Conservation (phyloP, 352 stramenopile genomes). For the Pythium guiyangense region DNA sequence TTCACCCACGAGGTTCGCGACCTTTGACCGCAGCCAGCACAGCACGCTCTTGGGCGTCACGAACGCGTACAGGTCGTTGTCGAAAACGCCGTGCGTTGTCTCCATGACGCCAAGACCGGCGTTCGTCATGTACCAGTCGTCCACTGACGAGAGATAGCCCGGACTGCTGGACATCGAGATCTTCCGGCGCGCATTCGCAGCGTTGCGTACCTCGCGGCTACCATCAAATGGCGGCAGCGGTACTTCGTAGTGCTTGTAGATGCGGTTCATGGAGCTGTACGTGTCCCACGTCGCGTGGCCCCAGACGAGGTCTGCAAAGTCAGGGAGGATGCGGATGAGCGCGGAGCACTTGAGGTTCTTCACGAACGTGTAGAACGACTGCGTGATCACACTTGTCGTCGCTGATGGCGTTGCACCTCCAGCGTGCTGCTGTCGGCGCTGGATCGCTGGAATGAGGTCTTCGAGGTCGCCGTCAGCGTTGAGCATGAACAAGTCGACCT, state of each 20-base stretch:
- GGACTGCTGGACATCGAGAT: slow-evolving; percentile 78
- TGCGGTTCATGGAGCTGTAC: slow-evolving; percentile 68
- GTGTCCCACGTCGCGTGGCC: slow-evolving; percentile 70
- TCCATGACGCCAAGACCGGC: slow-evolving; percentile 53
- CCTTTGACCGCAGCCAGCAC: slow-evolving; percentile 58
- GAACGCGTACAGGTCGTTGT: slow-evolving; percentile 43
- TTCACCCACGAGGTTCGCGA: slow-evolving; percentile 40
- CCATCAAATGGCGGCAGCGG: slow-evolving; percentile 21
- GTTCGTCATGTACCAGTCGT: slow-evolving; percentile 78
- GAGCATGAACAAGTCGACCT: slow-evolving; percentile 45
- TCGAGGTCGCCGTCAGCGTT: slow-evolving; percentile 53
- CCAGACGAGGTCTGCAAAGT: slow-evolving; percentile 59
- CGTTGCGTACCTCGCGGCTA: background rate
- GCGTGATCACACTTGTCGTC: slow-evolving; percentile 9
- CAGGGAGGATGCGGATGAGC: slow-evolving; percentile 55
- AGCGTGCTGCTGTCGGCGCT: slow-evolving; percentile 6
- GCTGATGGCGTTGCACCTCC: background rate
- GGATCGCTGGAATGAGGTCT: slow-evolving; percentile 40
- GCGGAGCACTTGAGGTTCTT: slow-evolving; percentile 71
- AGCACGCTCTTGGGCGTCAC: slow-evolving; percentile 46
- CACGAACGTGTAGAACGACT: slow-evolving; percentile 36
- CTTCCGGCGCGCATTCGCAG: slow-evolving; percentile 14
- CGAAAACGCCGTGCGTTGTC: slow-evolving; percentile 66
- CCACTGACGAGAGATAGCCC: slow-evolving; percentile 67
- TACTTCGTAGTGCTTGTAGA: slow-evolving; percentile 82